phyloP scores from a whole-genome alignment of 331 rosid species.

The Cucumis variabilis region DNA sequence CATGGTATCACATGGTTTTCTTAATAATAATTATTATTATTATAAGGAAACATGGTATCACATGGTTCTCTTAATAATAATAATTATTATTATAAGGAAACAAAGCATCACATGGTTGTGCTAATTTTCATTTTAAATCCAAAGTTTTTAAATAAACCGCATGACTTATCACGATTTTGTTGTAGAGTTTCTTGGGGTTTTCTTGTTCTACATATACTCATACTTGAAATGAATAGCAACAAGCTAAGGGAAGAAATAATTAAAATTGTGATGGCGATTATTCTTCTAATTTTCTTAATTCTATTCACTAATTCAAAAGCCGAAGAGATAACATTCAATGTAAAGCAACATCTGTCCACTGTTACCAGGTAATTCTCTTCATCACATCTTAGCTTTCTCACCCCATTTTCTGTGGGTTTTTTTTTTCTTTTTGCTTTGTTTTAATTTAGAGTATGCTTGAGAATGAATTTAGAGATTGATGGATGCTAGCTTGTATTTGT shows the following conservation, averaged over 20 bases:
- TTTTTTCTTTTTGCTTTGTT: background rate
- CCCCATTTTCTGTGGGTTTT: background rate
- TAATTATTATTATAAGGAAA: no score
- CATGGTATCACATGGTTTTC: no score
- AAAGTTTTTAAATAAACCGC: no score
- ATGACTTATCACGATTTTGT: background rate
- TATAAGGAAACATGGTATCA: no score
- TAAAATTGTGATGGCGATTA: slow-evolving; percentile 16
- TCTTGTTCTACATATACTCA: background rate
- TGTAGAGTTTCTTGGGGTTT: background rate
- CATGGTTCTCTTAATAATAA: no score
- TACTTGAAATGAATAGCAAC: background rate
- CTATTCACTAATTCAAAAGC: slow-evolving; percentile 39
- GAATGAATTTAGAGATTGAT: background rate
- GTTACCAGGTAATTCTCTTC: slow-evolving; percentile 58
- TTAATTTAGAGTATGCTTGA: background rate
- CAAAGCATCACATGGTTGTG: no score
- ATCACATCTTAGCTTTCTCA: background rate
- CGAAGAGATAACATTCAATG: slow-evolving; percentile 54
- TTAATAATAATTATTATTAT: no score
- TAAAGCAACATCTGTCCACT: slow-evolving; percentile 76
- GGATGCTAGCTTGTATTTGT: background rate
- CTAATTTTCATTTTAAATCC: no score
- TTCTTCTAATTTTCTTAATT: slow-evolving; percentile 33
- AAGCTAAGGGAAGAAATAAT: background rate